phyloP scores from a whole-genome alignment of 1,284 basidiomycete species.

The Microbotryomycetes sp. region DNA sequence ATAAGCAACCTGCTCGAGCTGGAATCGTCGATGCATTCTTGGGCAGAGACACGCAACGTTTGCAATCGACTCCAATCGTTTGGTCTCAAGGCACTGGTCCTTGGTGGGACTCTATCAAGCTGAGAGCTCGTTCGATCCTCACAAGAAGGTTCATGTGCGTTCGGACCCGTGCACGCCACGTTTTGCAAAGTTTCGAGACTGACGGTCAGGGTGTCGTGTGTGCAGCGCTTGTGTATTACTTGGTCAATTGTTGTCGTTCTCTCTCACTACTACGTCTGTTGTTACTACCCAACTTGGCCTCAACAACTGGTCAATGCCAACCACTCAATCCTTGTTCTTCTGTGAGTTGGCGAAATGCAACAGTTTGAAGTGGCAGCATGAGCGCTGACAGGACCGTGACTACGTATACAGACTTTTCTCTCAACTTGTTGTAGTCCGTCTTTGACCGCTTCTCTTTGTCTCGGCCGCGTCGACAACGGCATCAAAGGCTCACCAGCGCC shows the following conservation, averaged over 20 bases:
- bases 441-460: too few species aligned
- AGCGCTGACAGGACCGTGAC: conserved; percentile 3
- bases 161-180: conserved; percentile 38
- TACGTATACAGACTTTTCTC: conserved; percentile 54
- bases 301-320: conserved; percentile 65
- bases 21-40: conserved; percentile 11
- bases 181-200: conserved; percentile 22
- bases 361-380: neutral
- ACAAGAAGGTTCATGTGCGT: conserved; percentile 62
- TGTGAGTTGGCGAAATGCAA: conserved; percentile 43
- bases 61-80: conserved; percentile 8
- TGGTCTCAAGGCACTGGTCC: conserved; percentile 39
- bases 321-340: conserved; percentile 74
- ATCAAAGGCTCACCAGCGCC: too few species aligned
- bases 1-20: too few species aligned
- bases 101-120: conserved; percentile 52
- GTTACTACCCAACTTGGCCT: conserved; percentile 43
- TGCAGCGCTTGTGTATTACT: conserved; percentile 41
- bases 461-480: too few species aligned
- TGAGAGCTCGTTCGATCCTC: conserved; percentile 63
- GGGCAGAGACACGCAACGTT: conserved; percentile 7
- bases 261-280: conserved; percentile 77
- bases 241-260: conserved; percentile 74
- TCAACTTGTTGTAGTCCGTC: conserved; percentile 66
- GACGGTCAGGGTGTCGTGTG: neutral